Conservation (phyloP, 805 yeast genomes). For the Candida dajiaensis region DNA sequence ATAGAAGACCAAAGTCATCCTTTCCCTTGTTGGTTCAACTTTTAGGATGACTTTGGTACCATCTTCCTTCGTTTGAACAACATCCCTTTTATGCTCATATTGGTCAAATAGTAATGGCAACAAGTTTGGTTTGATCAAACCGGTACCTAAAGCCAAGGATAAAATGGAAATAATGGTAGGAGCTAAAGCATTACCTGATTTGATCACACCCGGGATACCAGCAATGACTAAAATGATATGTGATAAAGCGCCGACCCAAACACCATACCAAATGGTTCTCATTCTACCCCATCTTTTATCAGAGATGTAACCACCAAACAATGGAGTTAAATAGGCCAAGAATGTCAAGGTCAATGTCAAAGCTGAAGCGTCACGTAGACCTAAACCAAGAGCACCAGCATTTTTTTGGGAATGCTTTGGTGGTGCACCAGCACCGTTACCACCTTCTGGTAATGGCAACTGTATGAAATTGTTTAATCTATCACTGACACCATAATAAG, state of each 20-base stretch:
- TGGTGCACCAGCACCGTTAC: constrained; percentile 27
- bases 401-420: constrained; percentile 13
- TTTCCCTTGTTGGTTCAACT: constrained; percentile 63
- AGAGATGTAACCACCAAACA: constrained; percentile 67
- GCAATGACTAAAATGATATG: constrained; percentile 60
- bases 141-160: constrained; percentile 68
- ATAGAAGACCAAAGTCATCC: constrained; percentile 69
- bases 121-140: constrained; percentile 67
- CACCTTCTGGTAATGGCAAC: constrained; percentile 33
- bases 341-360: constrained; percentile 70
- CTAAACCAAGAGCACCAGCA: constrained; percentile 54
- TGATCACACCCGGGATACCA: constrained; percentile 50
- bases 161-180: constrained; percentile 43
- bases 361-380: constrained; percentile 60
- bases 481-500: constrained; percentile 73
- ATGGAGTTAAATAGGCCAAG: constrained; percentile 76
- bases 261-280: constrained; percentile 55
- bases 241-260: constrained; percentile 54
- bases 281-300: constrained; percentile 71
- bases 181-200: constrained; percentile 43
- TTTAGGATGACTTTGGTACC: constrained; percentile 67
- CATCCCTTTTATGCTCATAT: constrained; percentile 52
- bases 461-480: constrained; percentile 78
- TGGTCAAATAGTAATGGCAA: constrained; percentile 72
- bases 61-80: constrained; percentile 44